Evolutionary conservation across 768 basidiomycete species (phyloP).

Genomic region (Lactarius vividus): DNA sequence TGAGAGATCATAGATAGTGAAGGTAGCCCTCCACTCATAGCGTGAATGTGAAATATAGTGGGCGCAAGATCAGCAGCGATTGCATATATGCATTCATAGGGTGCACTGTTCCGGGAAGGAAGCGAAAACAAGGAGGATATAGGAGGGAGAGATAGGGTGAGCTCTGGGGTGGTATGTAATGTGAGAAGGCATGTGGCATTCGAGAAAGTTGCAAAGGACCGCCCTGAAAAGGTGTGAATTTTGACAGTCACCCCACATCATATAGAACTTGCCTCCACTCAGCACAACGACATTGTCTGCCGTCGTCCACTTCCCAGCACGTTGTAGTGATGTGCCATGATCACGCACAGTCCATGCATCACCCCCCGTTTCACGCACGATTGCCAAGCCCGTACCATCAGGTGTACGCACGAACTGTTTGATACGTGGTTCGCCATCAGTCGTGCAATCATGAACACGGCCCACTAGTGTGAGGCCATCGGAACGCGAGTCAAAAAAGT

Average conservation of each 20-base stretch:
- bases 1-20: slow-evolving; percentile 48
- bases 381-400: slow-evolving; percentile 71
- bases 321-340: slow-evolving; percentile 46
- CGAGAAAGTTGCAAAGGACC: slow-evolving; percentile 58
- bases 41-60: slow-evolving; percentile 53
- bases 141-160: slow-evolving; percentile 45
- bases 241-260: background rate
- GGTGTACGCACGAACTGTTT: slow-evolving; percentile 70
- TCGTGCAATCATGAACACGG: slow-evolving; percentile 14
- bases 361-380: slow-evolving; percentile 57
- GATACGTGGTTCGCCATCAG: slow-evolving; percentile 37
- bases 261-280: slow-evolving; percentile 49
- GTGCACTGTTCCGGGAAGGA: slow-evolving; percentile 38
- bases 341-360: slow-evolving; percentile 61
- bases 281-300: slow-evolving; percentile 72
- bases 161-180: slow-evolving; percentile 49
- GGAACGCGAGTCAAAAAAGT: slow-evolving; percentile 58
- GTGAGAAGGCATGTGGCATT: slow-evolving; percentile 46
- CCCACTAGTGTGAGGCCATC: slow-evolving; percentile 45
- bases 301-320: slow-evolving; percentile 50
- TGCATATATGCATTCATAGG: slow-evolving; percentile 60
- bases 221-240: slow-evolving; percentile 41
- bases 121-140: slow-evolving; percentile 64
- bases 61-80: slow-evolving; percentile 54
- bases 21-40: slow-evolving; percentile 37